These are phyloP conservation scores for Aspergillus amoenus DNA, from an alignment of 2,329 filamentous ascomycete genomes.

Conservation along the genomic window DNA sequence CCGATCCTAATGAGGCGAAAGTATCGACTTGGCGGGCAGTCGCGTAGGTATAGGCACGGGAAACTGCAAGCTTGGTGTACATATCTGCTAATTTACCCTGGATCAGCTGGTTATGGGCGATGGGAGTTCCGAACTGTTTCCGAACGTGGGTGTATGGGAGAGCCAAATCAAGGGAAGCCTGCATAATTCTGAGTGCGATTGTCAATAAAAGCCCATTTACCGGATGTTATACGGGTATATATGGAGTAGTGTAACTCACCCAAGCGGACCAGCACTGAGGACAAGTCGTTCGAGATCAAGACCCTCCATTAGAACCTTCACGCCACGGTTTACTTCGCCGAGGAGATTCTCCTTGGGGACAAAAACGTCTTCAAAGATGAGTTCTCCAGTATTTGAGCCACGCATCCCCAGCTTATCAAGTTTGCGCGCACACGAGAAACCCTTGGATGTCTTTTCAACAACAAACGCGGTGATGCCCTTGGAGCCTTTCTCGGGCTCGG, in stretches of 20 bases:
- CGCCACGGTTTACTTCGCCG: slow-evolving; percentile 76
- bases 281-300: slow-evolving; percentile 92
- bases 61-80: slow-evolving; percentile 89
- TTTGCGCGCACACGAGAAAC: slow-evolving; percentile 85
- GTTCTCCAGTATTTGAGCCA: slow-evolving; percentile 91
- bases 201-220: slow-evolving; percentile 12
- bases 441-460: slow-evolving; percentile 66
- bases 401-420: slow-evolving; percentile 98
- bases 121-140: slow-evolving; percentile 81
- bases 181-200: slow-evolving; percentile 67
- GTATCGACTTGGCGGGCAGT: slow-evolving; percentile 81
- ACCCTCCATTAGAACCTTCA: slow-evolving; percentile 92
- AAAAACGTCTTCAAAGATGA: slow-evolving; percentile 87
- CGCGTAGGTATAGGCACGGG: slow-evolving; percentile 80
- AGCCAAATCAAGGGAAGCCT: slow-evolving; percentile 79
- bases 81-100: slow-evolving; percentile 95
- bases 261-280: slow-evolving; percentile 83
- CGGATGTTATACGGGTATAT: neutral
- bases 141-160: slow-evolving; percentile 87
- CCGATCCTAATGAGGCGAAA: slow-evolving; percentile 46
- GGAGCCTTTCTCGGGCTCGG: slow-evolving; percentile 71
- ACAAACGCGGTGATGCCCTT: slow-evolving; percentile 97
- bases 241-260: slow-evolving; percentile 42
- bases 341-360: slow-evolving; percentile 80
- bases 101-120: slow-evolving; percentile 88